Evolutionary conservation across 2,329 filamentous ascomycete genomes (phyloP).

Genomic region (Colletotrichum scovillei): DNA sequence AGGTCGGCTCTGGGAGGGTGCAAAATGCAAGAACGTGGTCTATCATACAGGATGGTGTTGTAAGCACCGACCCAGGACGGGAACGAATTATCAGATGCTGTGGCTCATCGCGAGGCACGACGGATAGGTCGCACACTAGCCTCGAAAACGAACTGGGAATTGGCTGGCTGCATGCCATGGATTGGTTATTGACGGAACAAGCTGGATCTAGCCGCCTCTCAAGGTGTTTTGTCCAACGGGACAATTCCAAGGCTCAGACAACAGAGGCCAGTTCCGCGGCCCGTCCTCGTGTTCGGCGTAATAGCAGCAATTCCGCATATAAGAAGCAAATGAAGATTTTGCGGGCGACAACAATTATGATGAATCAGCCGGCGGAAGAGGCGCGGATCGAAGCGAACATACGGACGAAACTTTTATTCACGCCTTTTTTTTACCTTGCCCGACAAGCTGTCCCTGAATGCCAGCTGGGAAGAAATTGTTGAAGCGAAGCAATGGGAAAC

Average conservation of each 20-base stretch:
- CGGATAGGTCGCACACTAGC: conserved; percentile 13
- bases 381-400: neutral
- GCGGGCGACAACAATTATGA: neutral
- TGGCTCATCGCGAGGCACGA: neutral
- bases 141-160: neutral
- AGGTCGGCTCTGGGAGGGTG: neutral
- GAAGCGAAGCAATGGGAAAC: neutral
- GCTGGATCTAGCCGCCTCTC: neutral
- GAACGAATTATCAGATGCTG: conserved; percentile 26
- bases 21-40: conserved; percentile 16
- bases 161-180: neutral
- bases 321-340: neutral
- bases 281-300: conserved; percentile 22
- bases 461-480: neutral
- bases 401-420: neutral
- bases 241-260: neutral
- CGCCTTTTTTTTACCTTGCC: neutral
- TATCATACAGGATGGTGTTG: conserved; percentile 8
- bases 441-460: conserved; percentile 7
- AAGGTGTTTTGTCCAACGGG: neutral
- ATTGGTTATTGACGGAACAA: conserved; percentile 10
- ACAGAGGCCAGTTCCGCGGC: conserved; percentile 1
- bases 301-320: neutral
- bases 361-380: neutral
- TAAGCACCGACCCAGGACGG: conserved; percentile 10